Conservation (phyloP, 352 stramenopile genomes). For the Plasmopara halstedii region DNA sequence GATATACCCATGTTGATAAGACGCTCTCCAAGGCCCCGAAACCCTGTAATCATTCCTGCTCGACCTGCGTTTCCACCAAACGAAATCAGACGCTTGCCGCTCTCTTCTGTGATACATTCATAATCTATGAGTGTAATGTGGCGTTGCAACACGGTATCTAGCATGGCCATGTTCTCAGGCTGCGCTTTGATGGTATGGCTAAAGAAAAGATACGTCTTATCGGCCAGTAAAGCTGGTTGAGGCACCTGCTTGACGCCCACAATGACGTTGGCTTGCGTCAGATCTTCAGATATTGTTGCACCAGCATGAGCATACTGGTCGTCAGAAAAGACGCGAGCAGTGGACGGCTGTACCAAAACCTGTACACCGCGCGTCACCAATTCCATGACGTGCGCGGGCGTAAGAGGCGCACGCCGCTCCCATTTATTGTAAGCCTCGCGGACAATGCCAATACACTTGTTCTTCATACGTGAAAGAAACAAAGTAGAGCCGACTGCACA, state of each 20-base stretch:
- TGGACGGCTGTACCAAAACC: conserved; percentile 91
- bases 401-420: conserved; percentile 91
- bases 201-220: conserved; percentile 97
- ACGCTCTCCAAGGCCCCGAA: conserved; percentile 90
- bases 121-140: conserved; percentile 94
- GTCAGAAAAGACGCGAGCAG: conserved; percentile 90
- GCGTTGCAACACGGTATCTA: conserved; percentile 88
- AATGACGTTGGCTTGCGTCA: conserved; percentile 86
- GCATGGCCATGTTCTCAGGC: conserved; percentile 92
- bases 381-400: conserved; percentile 82
- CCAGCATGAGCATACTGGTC: conserved; percentile 87
- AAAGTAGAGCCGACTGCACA: conserved; percentile 4
- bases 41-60: conserved; percentile 91
- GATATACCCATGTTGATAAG: conserved; percentile 90
- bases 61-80: conserved; percentile 93
- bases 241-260: conserved; percentile 94
- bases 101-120: conserved; percentile 90
- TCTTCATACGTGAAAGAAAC: conserved; percentile 12
- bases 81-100: conserved; percentile 85
- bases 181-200: conserved; percentile 97
- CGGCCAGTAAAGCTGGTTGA: conserved; percentile 63
- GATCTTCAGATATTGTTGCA: conserved; percentile 85
- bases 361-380: conserved; percentile 74
- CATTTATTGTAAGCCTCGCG: conserved; percentile 94
- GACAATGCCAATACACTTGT: conserved; percentile 85